These are phyloP conservation scores for Fraxinus sp. DNA, from an alignment of 305 asterid species.

Conservation along the genomic window DNA sequence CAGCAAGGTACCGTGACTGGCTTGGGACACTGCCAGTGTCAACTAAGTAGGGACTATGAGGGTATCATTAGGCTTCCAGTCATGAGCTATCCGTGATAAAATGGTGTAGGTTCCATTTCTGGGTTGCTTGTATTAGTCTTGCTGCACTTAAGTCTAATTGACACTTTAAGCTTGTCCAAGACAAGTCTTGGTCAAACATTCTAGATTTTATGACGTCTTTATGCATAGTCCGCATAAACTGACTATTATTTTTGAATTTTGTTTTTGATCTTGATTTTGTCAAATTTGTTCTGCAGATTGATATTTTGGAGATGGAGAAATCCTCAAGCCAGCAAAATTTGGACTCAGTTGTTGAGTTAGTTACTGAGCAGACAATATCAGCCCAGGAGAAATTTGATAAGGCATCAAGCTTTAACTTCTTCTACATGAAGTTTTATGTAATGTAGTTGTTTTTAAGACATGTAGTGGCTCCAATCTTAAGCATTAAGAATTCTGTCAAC, in stretches of 20 bases:
- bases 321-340: constrained; percentile 73
- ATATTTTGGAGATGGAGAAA: constrained; percentile 71
- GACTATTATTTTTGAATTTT: constrained; percentile 13
- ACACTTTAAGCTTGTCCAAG: constrained; percentile 3
- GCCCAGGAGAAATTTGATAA: constrained; percentile 66
- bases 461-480: not conserved
- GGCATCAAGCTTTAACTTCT: constrained; percentile 42
- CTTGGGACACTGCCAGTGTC: not conserved
- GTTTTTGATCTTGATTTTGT: constrained; percentile 19
- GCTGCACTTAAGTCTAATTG: constrained; percentile 16
- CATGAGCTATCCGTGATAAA: not conserved
- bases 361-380: constrained; percentile 58
- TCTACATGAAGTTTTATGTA: not conserved
- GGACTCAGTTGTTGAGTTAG: constrained; percentile 55
- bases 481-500: not conserved
- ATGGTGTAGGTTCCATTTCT: not conserved
- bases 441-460: not conserved
- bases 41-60: not conserved
- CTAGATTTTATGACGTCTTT: not conserved
- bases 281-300: constrained; percentile 50
- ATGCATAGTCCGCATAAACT: constrained; percentile 17
- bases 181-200: not conserved
- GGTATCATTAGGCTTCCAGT: not conserved
- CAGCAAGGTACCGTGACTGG: not conserved
- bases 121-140: constrained; percentile 9